Conservation (phyloP, 2,329 filamentous ascomycete genomes). For the Dactylonectria macrodidyma region DNA sequence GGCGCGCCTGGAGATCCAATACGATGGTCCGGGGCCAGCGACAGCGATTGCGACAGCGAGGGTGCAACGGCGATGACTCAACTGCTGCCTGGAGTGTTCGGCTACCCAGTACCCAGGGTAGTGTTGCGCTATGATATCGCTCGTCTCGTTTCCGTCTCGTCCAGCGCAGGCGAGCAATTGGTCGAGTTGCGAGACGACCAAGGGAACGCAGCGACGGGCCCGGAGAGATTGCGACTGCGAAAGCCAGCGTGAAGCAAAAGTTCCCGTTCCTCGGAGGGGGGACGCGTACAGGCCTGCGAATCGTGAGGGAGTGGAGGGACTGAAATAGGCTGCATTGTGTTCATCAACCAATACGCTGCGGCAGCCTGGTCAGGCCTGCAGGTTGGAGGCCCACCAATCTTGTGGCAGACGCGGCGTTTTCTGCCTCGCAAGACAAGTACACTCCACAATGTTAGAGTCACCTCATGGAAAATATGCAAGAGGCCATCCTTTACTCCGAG, state of each 20-base stretch:
- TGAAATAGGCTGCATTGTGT: conserved; percentile 4
- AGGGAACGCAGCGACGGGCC: background rate
- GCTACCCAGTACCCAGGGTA: background rate
- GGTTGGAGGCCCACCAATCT: conserved; percentile 19
- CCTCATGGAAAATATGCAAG: background rate
- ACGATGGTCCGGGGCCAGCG: background rate
- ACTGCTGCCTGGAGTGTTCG: conserved; percentile 19
- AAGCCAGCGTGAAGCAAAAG: conserved; percentile 20
- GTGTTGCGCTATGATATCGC: background rate
- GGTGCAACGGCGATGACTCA: conserved; percentile 26
- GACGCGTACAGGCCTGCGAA: conserved; percentile 13
- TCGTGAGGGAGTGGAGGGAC: conserved; percentile 1
- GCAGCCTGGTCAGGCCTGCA: background rate
- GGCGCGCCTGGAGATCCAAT: background rate
- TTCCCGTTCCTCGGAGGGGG: background rate
- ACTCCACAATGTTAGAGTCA: background rate
- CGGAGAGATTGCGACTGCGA: conserved; percentile 3
- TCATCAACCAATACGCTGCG: background rate
- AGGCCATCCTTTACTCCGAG: background rate
- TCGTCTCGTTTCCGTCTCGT: background rate
- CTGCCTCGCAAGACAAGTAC: background rate
- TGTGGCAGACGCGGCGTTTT: conserved; percentile 3
- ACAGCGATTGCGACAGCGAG: too few species aligned
- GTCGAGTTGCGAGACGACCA: background rate
- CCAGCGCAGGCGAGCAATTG: background rate